These are phyloP conservation scores for Pleurotus salmoneostramineus DNA, from an alignment of 768 basidiomycete genomes.

Conservation along the genomic window DNA sequence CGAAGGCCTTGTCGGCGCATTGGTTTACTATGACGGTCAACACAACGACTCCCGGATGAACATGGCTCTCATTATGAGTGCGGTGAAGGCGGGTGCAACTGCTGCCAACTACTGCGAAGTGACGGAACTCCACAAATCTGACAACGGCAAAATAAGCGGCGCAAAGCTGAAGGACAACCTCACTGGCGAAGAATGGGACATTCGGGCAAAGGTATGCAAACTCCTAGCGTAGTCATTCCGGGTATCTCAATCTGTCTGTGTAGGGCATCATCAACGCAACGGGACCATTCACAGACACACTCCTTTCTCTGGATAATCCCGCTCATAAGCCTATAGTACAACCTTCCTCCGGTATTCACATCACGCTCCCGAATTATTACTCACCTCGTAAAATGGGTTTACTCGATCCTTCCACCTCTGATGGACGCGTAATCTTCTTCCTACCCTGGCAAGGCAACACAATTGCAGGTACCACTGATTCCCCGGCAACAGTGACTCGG, in stretches of 20 bases:
- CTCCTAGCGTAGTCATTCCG: slow-evolving; percentile 3
- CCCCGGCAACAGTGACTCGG: slow-evolving; percentile 62
- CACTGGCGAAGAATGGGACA: slow-evolving; percentile 77
- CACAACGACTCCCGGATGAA: slow-evolving; percentile 99
- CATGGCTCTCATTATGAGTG: slow-evolving; percentile 90
- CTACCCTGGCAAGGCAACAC: slow-evolving; percentile 98
- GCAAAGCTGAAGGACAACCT: slow-evolving; percentile 78
- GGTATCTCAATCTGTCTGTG: not conserved
- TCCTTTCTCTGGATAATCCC: slow-evolving; percentile 79
- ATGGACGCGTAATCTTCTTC: slow-evolving; percentile 98
- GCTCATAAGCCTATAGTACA: slow-evolving; percentile 83
- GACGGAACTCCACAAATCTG: slow-evolving; percentile 66
- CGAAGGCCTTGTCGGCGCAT: slow-evolving; percentile 87
- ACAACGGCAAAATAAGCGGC: slow-evolving; percentile 61
- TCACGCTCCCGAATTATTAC: slow-evolving; percentile 96
- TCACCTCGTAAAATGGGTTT: slow-evolving; percentile 94
- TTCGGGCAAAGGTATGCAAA: slow-evolving; percentile 65
- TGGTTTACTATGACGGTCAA: slow-evolving; percentile 98
- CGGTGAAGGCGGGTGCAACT: slow-evolving; percentile 85
- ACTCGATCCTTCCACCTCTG: slow-evolving; percentile 91
- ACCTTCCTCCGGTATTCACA: slow-evolving; percentile 90
- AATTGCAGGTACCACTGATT: slow-evolving; percentile 95
- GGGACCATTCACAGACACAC: slow-evolving; percentile 86
- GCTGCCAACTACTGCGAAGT: slow-evolving; percentile 92
- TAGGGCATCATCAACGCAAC: slow-evolving; percentile 96